Conservation (phyloP, 305 asterid species). For the Solanum hybrid region DNA sequence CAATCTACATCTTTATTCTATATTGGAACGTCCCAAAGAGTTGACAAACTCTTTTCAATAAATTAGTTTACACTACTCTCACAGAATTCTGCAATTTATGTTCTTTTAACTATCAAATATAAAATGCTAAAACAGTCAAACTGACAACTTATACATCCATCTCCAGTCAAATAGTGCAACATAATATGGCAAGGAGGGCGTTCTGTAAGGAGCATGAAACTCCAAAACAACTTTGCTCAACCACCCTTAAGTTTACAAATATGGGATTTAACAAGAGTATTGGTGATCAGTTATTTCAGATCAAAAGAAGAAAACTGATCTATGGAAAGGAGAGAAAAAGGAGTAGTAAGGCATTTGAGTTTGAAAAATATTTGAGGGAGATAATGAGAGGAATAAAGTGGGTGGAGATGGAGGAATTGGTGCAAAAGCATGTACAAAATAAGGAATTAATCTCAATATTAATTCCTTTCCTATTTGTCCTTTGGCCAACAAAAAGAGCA, state of each 20-base stretch:
- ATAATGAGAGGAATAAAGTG: not conserved
- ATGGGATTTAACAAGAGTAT: not conserved
- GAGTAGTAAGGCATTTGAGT: not conserved
- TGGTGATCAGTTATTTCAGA: not conserved
- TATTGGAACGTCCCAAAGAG: too few species aligned
- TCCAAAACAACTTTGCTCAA: not conserved
- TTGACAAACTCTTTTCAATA: too few species aligned
- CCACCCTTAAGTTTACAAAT: not conserved
- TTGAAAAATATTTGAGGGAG: not conserved
- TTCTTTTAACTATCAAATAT: not conserved
- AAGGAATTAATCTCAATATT: not conserved
- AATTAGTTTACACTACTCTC: too few species aligned
- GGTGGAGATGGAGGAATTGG: not conserved
- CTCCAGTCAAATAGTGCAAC: not conserved
- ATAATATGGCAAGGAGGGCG: not conserved
- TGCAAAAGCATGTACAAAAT: not conserved
- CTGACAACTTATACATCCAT: not conserved
- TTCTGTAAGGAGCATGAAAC: not conserved
- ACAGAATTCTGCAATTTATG: not conserved
- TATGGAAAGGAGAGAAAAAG: not conserved
- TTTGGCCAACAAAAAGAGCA: not conserved
- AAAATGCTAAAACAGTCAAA: not conserved
- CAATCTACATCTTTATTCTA: too few species aligned
- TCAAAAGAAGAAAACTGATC: not conserved
- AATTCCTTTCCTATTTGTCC: not conserved